Base-by-base conservation (phyloP, 2,329 filamentous ascomycete species). In the Cadophora luteo-olivacea region DNA sequence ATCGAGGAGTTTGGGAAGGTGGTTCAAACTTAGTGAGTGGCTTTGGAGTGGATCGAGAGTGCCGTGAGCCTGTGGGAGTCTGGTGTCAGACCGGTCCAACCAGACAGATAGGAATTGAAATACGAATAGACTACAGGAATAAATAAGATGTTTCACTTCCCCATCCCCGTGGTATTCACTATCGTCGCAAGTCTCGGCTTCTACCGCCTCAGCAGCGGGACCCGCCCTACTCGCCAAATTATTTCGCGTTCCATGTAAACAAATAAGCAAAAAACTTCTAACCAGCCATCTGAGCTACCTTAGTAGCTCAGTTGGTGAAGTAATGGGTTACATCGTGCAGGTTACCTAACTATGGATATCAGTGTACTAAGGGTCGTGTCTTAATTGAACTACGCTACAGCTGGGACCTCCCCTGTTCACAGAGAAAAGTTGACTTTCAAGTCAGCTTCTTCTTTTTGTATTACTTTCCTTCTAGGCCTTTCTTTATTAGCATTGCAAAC, bases 1-100 rank as follows among this genome's bases (percentile, higher is more conserved):
- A 32, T 67, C 3, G 58, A 61, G 16, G 51, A 63, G 60, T 63
- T 67, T 67, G 58, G 65, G 25, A 67, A 67, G 33, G 65, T 67
- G 29, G 57, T 66, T 48, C 33, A 58, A 14, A 36, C 36, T 2
- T 60, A 22, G 41, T n/a, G 16, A 22, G 41, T n/a, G 16, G 14
- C 16, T n/a, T 19, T 19, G 24, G 14, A 0, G 29, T 33, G 12
- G 29, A 55, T 33, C 29, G 12, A 22, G 24, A 29, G 11, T 16
- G 24, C 36, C 36, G 36, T 38, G 12, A 38, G 36, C 36, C 36
- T 38, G 36, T 38, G 36, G 1, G 14, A 14, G 11, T 55, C 5
- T 33, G 24, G 4, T 33, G 12, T 33, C n/a, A 22, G n/a, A 22
- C 6, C 12, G 19, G 12, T 49, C 3, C 29, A 29, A 29, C 29